Evolutionary conservation across 148 eudicot genomes (phyloP).

Genomic region (Camellia japonica): DNA sequence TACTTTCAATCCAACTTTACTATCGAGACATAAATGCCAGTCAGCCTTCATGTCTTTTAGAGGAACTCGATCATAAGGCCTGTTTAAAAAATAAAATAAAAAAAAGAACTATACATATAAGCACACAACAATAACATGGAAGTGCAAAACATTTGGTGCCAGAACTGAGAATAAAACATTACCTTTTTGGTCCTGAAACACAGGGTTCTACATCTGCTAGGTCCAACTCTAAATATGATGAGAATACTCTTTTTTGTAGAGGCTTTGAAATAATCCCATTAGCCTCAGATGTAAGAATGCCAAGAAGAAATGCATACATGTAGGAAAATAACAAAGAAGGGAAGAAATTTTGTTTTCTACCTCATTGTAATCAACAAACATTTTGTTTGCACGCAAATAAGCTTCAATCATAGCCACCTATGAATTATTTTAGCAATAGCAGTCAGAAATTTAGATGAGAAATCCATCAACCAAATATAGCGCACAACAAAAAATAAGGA

Average conservation of each 20-base stretch:
- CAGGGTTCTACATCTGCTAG: conserved; percentile 81
- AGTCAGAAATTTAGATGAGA: not conserved
- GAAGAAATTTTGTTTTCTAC: conserved; percentile 26
- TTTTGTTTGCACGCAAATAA: conserved; percentile 88
- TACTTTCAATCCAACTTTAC: no score
- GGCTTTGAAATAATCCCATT: conserved; percentile 43
- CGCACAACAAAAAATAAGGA: not conserved
- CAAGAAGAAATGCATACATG: not conserved
- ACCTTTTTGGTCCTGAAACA: conserved; percentile 96
- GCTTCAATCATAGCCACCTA: conserved; percentile 92
- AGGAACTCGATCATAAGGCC: no score
- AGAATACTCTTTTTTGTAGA: conserved; percentile 65
- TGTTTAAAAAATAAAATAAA: not conserved
- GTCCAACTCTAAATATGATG: conserved; percentile 82
- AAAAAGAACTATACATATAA: not conserved
- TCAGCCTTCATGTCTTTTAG: no score
- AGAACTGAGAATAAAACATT: conserved; percentile 1
- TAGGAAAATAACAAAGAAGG: not conserved
- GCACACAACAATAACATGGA: not conserved
- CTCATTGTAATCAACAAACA: conserved; percentile 96
- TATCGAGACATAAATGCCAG: no score
- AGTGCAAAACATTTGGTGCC: not conserved
- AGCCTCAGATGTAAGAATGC: conserved; percentile 9
- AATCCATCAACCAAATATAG: not conserved
- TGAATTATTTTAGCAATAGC: conserved; percentile 6